Base-by-base conservation (phyloP, 768 basidiomycete genomes). In the Infundibulicybe gibba region DNA sequence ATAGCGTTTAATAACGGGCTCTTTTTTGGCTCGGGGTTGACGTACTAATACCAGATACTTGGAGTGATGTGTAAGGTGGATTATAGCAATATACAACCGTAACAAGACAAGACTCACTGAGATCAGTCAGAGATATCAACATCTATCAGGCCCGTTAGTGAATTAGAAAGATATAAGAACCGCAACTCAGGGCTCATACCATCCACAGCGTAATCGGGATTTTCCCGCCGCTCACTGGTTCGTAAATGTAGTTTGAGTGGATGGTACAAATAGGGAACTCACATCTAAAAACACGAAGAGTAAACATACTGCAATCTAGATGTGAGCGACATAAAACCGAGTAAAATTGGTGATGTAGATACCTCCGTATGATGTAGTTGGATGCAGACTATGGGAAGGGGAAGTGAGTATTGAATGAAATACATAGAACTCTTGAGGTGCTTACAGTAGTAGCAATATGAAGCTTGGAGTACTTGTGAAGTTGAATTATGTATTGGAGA, bases 371-470 rank as follows among this genome's bases (percentile, higher is more conserved):
- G 37, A 77, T 61, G 50, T 75, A 77, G 52, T 80, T 71, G 11
- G 72, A 71, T 34, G 76, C 43, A 0, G 71, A 67, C 80, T 82
- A 45, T 17, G 47, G 19, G 10, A 46, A 31, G 40, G n/a, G 44
- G 20, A 2, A 20, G 20, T 12, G 10, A 33, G 9, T 3, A 8
- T 25, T 25, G n/a, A n/a, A 25, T 8, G 8, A 25, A 8, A 25
- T 8, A 25, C 8, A 8, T 3, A 25, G 3, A 25, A 25, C 8
- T 25, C 35, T 14, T 38, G 15, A 19, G n/a, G n/a, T 13, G 54
- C 75, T 63, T 49, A 80, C 80, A 6, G 80, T 84, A 5, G 74
- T 64, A 0, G 71, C 61, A 3, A 79, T 76, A 59, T 81, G 78
- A n/a, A 76, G 60, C 80, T 83, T 33, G 19, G 11, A 47, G 17